Base-by-base conservation (phyloP, 345 rosid species). In the Aethionema arabicum region DNA sequence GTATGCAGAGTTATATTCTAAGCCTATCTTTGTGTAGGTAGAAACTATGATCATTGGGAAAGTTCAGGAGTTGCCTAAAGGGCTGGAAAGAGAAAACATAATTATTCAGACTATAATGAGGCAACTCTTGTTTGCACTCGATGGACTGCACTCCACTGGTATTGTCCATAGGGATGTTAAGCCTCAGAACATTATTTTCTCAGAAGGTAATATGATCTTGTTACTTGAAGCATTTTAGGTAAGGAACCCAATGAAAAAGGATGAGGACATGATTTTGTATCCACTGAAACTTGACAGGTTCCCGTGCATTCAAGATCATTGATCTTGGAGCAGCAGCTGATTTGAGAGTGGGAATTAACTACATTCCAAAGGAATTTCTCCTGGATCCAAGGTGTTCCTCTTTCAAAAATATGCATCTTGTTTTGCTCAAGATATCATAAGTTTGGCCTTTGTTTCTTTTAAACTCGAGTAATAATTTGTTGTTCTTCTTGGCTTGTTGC, bases 271-370 rank as follows among this genome's bases (percentile, higher is more conserved):
- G 7, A 2, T 10, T 68, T 58, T 30, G 48, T 63, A 37, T 44
- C 21, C 47, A 32, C 36, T 69, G 36, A 61, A 53, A 76, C 50
- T 68, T 65, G 74, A 76, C 79, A 90, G 99, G 86, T 38, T 85
- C 99, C 50, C 83, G 91, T 21, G 59, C 83, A 33, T 93, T 93
- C 82, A 90, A 93, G 81, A 90, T 87, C 63, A 93, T 93, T 36
- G 99, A 93, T 83, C 96, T 87, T 66, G 97, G 99, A 69, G 99
- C 96, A 50, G 97, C 99, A 49, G 82, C 99, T 27, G 99, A 93
- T 83, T 73, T 93, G 68, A 81, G 95, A 80, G 99, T 84, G 47
- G 96, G 98, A 49, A 93, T 93, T 69, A 90, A 93, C 74, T 93
- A 93, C 66, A 90, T 93, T 70, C 99, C 99, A 9, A 90, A 90